Base-by-base conservation (phyloP, 148 eudicot genomes). In the Silene latifolia region DNA sequence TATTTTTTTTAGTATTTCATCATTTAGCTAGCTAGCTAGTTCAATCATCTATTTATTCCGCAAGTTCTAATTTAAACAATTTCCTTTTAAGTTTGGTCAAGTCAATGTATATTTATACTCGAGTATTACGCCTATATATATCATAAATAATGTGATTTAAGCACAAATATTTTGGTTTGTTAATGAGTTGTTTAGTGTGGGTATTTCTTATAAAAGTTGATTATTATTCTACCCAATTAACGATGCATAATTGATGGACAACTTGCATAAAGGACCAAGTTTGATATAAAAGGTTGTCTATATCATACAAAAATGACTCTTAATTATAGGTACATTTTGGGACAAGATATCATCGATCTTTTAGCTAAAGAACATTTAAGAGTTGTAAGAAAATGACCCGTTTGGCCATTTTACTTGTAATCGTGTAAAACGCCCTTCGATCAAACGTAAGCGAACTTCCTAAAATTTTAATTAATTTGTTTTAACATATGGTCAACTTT, bases 101-200 rank as follows among this genome's bases (percentile, higher is more conserved):
- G 14, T 25, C 11, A 51, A 67, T 81, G 82, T 72, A 76, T 20
- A 72, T 67, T 80, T 27, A 25, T 76, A 76, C 79, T 60, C 58
- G 67, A 51, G 73, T 53, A 57, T 58, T 66, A 76, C 23, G 35
- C 67, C 0, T 72, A 21, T 80, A 66, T 80, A 71, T 72, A 79
- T 77, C 11, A 27, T 79, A 54, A 66, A 59, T 72, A 72, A 70
- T 51, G 61, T 15, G 7, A 51, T 69, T 69, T 66, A 35, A 53
- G 72, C 32, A 23, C 35, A 72, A 60, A 60, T 10, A n/a, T 60
- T 20, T 60, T 23, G 21, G 13, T 57, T 61, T 7, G 44, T 10
- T 9, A 10, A 62, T 24, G 15, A 23, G 13, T 62, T 21, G 10
- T 21, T 62, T 66, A 66, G 5, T 66, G 13, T 66, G 48, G 24